These are phyloP conservation scores for Penicillium chermesinum DNA, from an alignment of 495 filamentous ascomycete genomes.

Conservation along the genomic window DNA sequence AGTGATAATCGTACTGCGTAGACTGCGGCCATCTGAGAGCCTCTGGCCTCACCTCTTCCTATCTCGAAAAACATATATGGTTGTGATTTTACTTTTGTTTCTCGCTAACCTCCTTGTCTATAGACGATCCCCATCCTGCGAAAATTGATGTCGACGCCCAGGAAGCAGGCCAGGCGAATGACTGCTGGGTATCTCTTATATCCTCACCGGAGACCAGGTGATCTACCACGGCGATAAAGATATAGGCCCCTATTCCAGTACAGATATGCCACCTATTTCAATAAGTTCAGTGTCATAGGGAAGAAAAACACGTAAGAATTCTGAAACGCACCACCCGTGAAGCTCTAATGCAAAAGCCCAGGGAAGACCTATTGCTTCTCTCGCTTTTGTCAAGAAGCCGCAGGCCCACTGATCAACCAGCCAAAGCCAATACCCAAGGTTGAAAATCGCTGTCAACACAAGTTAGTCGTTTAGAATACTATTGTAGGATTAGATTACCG, in stretches of 20 bases:
- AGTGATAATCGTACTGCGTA: too few relatives aligned
- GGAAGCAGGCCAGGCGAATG: constrained; percentile 13
- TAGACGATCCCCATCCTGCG: too few relatives aligned
- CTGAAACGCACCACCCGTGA: constrained; percentile 49
- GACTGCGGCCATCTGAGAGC: too few relatives aligned
- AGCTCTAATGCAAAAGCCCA: constrained; percentile 51
- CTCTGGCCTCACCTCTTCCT: too few relatives aligned
- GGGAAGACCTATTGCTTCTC: constrained; percentile 27
- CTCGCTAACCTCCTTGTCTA: too few relatives aligned
- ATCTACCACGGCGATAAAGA: constrained; percentile 1
- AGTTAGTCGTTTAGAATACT: constrained; percentile 1
- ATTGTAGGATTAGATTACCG: constrained; percentile 9
- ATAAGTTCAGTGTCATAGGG: not conserved
- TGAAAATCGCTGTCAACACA: constrained; percentile 19
- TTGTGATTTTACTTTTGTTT: too few relatives aligned
- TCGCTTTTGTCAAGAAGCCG: constrained; percentile 9
- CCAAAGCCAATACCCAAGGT: constrained; percentile 21
- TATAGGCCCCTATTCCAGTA: constrained; percentile 43
- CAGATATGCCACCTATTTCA: constrained; percentile 48
- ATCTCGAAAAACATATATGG: too few relatives aligned
- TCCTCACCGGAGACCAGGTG: constrained; percentile 4
- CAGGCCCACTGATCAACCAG: constrained; percentile 24
- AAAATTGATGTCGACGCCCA: constrained; percentile 9
- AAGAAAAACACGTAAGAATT: not conserved
- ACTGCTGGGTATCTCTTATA: not conserved